Base-by-base conservation (phyloP, 345 rosid species). In the Cardamine chenopodiifolia region DNA sequence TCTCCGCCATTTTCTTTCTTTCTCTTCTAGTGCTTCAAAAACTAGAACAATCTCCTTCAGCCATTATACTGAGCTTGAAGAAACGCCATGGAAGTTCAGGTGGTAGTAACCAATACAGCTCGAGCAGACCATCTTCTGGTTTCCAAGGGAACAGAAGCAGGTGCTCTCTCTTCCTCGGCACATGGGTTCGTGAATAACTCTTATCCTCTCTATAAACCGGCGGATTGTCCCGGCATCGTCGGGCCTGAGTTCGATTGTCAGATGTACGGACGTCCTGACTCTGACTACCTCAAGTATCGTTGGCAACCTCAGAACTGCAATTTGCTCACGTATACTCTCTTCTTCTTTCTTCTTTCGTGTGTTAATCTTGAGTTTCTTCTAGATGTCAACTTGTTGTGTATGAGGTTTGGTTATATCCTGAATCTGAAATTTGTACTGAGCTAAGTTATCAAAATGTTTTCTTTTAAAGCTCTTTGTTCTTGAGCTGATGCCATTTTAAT, bases 291-390 rank as follows among this genome's bases (percentile, higher is more conserved):
- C 81, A 86, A 83, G 79, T 95, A 90, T 52, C 83, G 93, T 32
- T 95, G 99, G 99, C 82, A 85, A 62, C 99, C 99, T 7, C 84
- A 88, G 70, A 81, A 84, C 54, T 92, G 99, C 54, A 86, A 87
- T 78, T 90, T 95, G 23, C 99, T 97, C 6, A 82, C 95, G 98
- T 26, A 35, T 34, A 2, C 26, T 25, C 50, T 22, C 53, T 6
- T 8, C 29, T 17, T 2, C 59, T 65, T 45, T 53, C 4, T 39
- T 19, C 48, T 49, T 35, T 29, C 7, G 25, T n/a, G n/a, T n/a
- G n/a, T n/a, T n/a, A n/a, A n/a, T n/a, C n/a, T n/a, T n/a, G 26
- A 56, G 17, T 25, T 40, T 42, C 34, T 57, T 42, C 23, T 8
- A 28, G 15, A 26, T 42, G 19, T 4, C 19, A 35, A 34, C 60